Evolutionary conservation across 73 alveolate genomes (phyloP).

Genomic region (Paramecium sexaurelia): DNA sequence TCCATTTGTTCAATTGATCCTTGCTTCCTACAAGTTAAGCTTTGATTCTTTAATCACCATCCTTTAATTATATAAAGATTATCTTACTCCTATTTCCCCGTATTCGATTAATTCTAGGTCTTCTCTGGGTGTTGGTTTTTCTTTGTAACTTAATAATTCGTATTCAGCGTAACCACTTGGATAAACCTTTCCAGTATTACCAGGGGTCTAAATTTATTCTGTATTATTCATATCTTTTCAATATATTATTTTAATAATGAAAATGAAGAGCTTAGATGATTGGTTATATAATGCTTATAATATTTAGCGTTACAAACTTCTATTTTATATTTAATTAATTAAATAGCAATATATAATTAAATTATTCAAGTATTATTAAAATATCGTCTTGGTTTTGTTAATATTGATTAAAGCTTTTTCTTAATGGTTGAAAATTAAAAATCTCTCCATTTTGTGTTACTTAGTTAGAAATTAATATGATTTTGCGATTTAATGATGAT

Average conservation of each 20-base stretch:
- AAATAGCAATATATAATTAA: neutral
- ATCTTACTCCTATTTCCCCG: neutral
- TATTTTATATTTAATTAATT: neutral
- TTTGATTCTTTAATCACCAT: neutral
- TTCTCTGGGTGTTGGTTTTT: neutral
- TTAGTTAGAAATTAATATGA: too few species aligned
- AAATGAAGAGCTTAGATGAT: neutral
- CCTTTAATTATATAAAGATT: neutral
- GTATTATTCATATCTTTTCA: neutral
- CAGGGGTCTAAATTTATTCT: neutral
- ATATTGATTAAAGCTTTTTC: neutral
- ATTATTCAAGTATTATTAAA: neutral
- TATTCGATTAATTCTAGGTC: neutral
- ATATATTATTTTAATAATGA: neutral
- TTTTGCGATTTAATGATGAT: too few species aligned
- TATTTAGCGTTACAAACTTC: neutral
- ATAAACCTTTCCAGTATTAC: neutral
- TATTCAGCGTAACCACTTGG: neutral
- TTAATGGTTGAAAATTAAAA: too few species aligned
- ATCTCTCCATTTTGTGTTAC: too few species aligned
- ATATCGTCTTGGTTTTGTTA: neutral
- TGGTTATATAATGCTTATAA: neutral
- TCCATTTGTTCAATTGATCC: neutral
- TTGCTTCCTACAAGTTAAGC: neutral
- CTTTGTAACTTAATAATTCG: constrained; percentile 5